Percentiles rank a stretch among this genome's conserved stretches.
Evolutionary conservation across 495 filamentous ascomycete species (phyloP).

Genomic region (Daldinia grandis): DNA sequence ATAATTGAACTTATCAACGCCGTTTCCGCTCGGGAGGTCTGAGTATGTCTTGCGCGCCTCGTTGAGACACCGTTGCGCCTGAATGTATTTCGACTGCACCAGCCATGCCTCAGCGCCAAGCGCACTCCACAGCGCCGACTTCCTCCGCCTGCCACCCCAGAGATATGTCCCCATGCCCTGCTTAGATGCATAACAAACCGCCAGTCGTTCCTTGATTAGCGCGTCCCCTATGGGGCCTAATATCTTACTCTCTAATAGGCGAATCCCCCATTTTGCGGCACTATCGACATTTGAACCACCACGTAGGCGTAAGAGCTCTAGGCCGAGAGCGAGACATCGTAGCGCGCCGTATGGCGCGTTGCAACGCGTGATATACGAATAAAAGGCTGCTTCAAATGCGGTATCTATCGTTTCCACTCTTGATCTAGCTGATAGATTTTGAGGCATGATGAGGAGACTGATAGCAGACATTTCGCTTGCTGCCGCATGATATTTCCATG

Average conservation of each 20-base stretch:
- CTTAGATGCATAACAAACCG: conserved; percentile 81
- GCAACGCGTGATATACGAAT: conserved; percentile 90
- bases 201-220: conserved; percentile 82
- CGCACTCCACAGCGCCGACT: conserved; percentile 90
- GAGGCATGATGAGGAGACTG: conserved; percentile 76
- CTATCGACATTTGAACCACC: conserved; percentile 84
- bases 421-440: conserved; percentile 72
- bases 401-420: conserved; percentile 82
- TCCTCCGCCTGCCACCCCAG: conserved; percentile 76
- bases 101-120: conserved; percentile 86
- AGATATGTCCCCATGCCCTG: conserved; percentile 66
- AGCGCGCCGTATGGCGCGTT: conserved; percentile 75
- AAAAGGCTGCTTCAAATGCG: conserved; percentile 85
- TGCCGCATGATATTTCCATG: conserved; percentile 93
- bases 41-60: conserved; percentile 75
- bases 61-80: conserved; percentile 75
- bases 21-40: conserved; percentile 63
- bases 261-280: conserved; percentile 83
- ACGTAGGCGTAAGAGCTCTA: conserved; percentile 82
- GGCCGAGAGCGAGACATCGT: conserved; percentile 75
- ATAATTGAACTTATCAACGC: conserved; percentile 61
- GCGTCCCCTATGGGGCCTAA: conserved; percentile 78
- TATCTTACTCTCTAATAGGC: conserved; percentile 78
- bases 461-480: conserved; percentile 93
- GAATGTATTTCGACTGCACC: conserved; percentile 69